A percentile compares a stretch with the other conserved stretches of the same genome.
phyloP scores from a whole-genome alignment of 768 basidiomycete species.

The Russula vinacea region DNA sequence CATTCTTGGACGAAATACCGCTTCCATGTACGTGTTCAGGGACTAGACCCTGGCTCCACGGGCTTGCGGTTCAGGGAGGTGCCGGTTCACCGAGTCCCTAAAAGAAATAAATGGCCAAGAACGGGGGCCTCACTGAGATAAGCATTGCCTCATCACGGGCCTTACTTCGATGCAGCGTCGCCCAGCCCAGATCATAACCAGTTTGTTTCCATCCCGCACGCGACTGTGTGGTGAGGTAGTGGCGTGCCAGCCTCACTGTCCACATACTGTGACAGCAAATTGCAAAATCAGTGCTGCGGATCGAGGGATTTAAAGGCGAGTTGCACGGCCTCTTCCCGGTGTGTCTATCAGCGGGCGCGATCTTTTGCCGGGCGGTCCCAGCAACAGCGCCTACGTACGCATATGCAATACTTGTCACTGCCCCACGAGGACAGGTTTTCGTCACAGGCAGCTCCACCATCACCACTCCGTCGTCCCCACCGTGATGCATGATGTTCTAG shows the following conservation, averaged over 20 bases:
- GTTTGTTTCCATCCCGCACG: not conserved
- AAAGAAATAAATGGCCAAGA: conserved; percentile 6
- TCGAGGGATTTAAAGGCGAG: conserved; percentile 7
- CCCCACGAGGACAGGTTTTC: conserved; percentile 13
- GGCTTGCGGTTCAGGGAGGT: conserved; percentile 11
- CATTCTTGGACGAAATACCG: conserved; percentile 22
- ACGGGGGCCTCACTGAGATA: conserved; percentile 21
- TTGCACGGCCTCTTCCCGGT: conserved; percentile 9
- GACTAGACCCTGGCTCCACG: conserved; percentile 22
- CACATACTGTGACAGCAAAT: conserved; percentile 4
- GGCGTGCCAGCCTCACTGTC: conserved; percentile 22
- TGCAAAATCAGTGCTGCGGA: conserved; percentile 11
- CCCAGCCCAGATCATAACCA: conserved; percentile 1
- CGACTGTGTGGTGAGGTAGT: conserved; percentile 8
- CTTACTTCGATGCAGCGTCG: conserved; percentile 15
- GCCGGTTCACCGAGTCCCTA: conserved; percentile 11
- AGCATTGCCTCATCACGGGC: conserved; percentile 17
- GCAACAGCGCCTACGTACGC: conserved; percentile 13
- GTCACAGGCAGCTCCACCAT: conserved; percentile 2
- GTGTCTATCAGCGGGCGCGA: conserved; percentile 22
- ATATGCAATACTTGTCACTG: conserved; percentile 15
- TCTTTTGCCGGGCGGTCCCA: conserved; percentile 17
- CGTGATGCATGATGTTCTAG: conserved; percentile 5
- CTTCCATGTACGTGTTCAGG: conserved; percentile 27
- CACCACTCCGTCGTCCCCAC: not conserved